Percentiles rank a stretch among this genome's conserved stretches.
phyloP scores from a whole-genome alignment of 139 green algal species.

The Pleodorina starrii region DNA sequence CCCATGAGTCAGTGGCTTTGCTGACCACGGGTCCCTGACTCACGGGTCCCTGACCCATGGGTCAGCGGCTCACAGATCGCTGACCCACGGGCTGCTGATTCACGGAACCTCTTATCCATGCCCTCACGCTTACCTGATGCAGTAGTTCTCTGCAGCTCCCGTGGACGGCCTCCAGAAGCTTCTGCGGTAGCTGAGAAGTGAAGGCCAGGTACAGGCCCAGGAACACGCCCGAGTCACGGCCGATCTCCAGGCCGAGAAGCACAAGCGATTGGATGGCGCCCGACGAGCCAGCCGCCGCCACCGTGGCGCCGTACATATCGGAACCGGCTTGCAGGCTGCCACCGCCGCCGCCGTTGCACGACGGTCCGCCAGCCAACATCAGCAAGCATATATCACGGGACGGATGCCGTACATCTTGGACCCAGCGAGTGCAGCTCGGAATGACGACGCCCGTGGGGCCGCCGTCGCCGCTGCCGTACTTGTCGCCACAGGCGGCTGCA shows the following conservation, averaged over 20 bases:
- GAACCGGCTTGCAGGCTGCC: too few relatives aligned
- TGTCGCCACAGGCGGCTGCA: neutral
- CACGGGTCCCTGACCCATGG: too few relatives aligned
- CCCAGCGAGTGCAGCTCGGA: neutral
- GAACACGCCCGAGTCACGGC: neutral
- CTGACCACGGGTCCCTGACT: too few relatives aligned
- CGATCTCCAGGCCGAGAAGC: neutral
- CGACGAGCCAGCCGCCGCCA: neutral
- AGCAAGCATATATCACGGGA: neutral
- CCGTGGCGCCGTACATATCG: neutral
- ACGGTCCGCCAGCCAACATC: neutral
- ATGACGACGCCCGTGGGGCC: neutral
- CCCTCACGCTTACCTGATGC: neutral
- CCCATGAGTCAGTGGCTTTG: too few relatives aligned
- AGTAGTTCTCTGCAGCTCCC: neutral
- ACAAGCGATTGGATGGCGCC: neutral
- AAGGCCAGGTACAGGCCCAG: constrained; percentile 17
- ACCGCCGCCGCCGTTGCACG: neutral
- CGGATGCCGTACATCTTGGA: constrained; percentile 7
- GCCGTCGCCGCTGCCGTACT: neutral
- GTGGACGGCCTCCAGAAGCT: neutral
- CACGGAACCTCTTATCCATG: too few relatives aligned
- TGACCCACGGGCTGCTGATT: too few relatives aligned
- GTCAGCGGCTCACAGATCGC: too few relatives aligned
- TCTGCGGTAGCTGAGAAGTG: neutral